These are phyloP conservation scores for Dissoconium aciculare DNA, from an alignment of 2,329 filamentous ascomycete genomes.

Conservation along the genomic window DNA sequence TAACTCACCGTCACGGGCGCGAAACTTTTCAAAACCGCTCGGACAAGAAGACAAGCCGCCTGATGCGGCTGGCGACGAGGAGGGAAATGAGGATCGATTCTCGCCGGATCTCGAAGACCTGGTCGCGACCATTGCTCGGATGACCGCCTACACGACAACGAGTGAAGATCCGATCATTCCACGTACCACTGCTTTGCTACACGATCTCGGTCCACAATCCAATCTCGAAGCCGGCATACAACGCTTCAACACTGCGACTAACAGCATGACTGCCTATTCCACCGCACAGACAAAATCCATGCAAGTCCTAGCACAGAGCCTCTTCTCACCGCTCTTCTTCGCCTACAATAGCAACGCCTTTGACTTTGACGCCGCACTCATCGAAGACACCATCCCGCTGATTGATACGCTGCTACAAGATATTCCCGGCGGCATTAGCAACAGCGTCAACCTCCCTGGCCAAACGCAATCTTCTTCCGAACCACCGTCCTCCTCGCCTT, in stretches of 20 bases:
- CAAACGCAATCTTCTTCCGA: too few species aligned
- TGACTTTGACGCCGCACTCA: slow-evolving; percentile 41
- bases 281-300: slow-evolving; percentile 61
- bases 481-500: slow-evolving; percentile 45
- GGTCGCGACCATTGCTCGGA: slow-evolving; percentile 21
- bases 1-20: slow-evolving; percentile 24
- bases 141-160: slow-evolving; percentile 18
- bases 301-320: slow-evolving; percentile 52
- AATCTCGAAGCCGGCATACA: slow-evolving; percentile 22
- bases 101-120: slow-evolving; percentile 23
- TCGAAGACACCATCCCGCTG: slow-evolving; percentile 55
- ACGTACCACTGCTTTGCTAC: slow-evolving; percentile 19
- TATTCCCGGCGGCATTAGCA: too few species aligned
- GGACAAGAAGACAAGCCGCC: slow-evolving; percentile 12
- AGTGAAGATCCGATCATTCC: slow-evolving; percentile 22
- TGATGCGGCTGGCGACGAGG: slow-evolving; percentile 9
- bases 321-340: slow-evolving; percentile 48
- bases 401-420: slow-evolving; percentile 49
- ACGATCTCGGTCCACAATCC: slow-evolving; percentile 23
- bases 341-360: too few species aligned
- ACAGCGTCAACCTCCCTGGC: too few species aligned
- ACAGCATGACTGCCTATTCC: slow-evolving; percentile 52
- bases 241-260: slow-evolving; percentile 23
- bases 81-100: slow-evolving; percentile 41
- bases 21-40: slow-evolving; percentile 23